Evolutionary conservation across 352 stramenopile species (phyloP), one percentile per base, ranked within the genome.

Genomic region (Saprolegnia diclina): DNA sequence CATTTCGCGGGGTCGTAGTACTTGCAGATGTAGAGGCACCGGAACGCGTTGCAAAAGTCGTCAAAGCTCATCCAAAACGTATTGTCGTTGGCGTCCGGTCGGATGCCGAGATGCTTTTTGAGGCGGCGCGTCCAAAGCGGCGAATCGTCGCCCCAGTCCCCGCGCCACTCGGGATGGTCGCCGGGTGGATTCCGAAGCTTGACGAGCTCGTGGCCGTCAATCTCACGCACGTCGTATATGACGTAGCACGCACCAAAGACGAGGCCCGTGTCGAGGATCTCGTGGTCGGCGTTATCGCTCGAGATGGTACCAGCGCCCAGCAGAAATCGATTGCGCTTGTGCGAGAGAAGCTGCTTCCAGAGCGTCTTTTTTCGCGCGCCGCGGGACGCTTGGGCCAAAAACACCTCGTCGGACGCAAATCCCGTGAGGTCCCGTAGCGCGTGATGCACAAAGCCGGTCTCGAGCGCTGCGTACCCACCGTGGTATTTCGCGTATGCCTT

Each of bases 1-100:
- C 90, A 97, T 68, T 91, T 95, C 67, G 48, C 65, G 11, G 89
- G 88, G 65, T 97, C 91, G 74, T 97, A 98, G 73, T 97, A 94
- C 10, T 89, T 80, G 64, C 92, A 97, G 29, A 97, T 75, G 80
- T 97, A 98, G 0, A 97, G 72, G 55, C 84, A 91, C 18, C 85
- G 91, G 74, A 98, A 98, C 35, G 81, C 77, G 44, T 94, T 79
- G 71, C 85, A 92, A 68, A 98, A 97, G 72, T 98, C 92, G 74
- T 98, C 89, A 78, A 97, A 97, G 72, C 85, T 92, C 88, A 98
- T 98, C 88, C 88, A 98, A 74, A 98, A 98, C 48, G 89, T 96
- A 71, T 96, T 96, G 74, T 97, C 89, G 54, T 89, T 81, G 37
- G 74, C 79, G 56, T 95, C 79, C 13, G 83, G 74, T 2, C 64